Evolutionary conservation across 1,139 yeast species (phyloP).

Genomic region (Suhomyces terraborum): DNA sequence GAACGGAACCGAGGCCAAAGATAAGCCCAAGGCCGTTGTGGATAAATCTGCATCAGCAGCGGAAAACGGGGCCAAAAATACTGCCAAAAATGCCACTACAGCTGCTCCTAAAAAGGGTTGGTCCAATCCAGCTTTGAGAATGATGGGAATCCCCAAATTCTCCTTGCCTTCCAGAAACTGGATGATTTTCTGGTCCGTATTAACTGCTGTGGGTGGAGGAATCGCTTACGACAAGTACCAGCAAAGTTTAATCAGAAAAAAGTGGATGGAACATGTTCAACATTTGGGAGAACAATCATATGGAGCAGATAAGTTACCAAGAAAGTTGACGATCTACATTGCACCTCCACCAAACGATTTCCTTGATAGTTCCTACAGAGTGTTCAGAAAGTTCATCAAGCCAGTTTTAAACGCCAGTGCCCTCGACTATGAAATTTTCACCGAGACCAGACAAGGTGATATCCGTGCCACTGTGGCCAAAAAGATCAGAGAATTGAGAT

Average conservation of each 20-base stretch:
- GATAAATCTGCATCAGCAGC: conserved; percentile 3
- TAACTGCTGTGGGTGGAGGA: conserved; percentile 69
- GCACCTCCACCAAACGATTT: conserved; percentile 98
- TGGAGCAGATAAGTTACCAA: conserved; percentile 52
- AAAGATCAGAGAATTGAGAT: conserved; percentile 70
- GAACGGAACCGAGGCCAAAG: background rate
- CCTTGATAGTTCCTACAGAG: conserved; percentile 69
- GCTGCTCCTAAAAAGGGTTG: conserved; percentile 47
- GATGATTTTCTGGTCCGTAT: conserved; percentile 82
- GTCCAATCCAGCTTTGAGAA: conserved; percentile 82
- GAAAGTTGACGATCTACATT: conserved; percentile 78
- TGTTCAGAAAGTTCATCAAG: conserved; percentile 80
- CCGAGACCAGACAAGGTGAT: conserved; percentile 85
- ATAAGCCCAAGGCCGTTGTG: conserved; percentile 5
- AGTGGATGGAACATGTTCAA: conserved; percentile 66
- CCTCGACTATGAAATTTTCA: conserved; percentile 75
- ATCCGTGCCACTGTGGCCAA: conserved; percentile 82
- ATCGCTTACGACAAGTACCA: conserved; percentile 75
- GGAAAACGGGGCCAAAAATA: no score
- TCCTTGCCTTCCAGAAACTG: conserved; percentile 89
- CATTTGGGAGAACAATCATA: conserved; percentile 44
- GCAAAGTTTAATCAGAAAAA: conserved; percentile 63
- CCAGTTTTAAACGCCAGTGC: conserved; percentile 88
- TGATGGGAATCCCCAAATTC: conserved; percentile 81
- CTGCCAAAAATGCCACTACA: conserved; percentile 3